phyloP scores from a whole-genome alignment of 1,284 basidiomycete species.

The Paramarasmius palmivorus region DNA sequence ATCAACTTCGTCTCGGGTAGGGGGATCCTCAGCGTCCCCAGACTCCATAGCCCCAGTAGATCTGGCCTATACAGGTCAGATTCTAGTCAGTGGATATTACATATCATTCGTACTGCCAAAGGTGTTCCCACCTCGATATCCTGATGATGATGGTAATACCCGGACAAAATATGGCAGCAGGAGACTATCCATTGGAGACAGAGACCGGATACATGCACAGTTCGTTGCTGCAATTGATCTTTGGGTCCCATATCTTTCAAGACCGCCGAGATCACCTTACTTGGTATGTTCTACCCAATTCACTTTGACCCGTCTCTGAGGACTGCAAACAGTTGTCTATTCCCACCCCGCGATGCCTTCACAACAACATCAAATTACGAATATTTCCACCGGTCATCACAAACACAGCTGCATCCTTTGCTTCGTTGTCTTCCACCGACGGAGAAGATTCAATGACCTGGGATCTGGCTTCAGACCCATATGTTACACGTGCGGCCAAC shows the following conservation, averaged over 20 bases:
- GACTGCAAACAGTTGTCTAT: slow-evolving; percentile 56
- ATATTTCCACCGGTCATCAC: slow-evolving; percentile 60
- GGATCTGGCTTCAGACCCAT: slow-evolving; percentile 77
- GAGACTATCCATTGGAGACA: slow-evolving; percentile 58
- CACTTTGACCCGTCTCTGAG: slow-evolving; percentile 7
- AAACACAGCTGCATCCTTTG: slow-evolving; percentile 56
- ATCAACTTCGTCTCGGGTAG: slow-evolving; percentile 35
- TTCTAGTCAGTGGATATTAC: slow-evolving; percentile 73
- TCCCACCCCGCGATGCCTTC: slow-evolving; percentile 73
- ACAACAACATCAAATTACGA: slow-evolving; percentile 70
- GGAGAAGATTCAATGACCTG: slow-evolving; percentile 60
- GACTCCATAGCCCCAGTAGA: slow-evolving; percentile 48
- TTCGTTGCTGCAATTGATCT: slow-evolving; percentile 80
- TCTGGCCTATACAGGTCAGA: slow-evolving; percentile 67
- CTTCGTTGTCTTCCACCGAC: slow-evolving; percentile 73
- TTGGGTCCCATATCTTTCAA: slow-evolving; percentile 67
- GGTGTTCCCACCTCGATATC: slow-evolving; percentile 54
- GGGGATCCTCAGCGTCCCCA: slow-evolving; percentile 5
- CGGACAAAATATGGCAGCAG: slow-evolving; percentile 39
- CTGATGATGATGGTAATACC: slow-evolving; percentile 28
- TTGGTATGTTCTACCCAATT: slow-evolving; percentile 45
- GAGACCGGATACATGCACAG: slow-evolving; percentile 45
- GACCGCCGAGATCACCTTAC: slow-evolving; percentile 69
- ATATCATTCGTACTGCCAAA: slow-evolving; percentile 78
- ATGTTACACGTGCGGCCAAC: slow-evolving; percentile 52